Conservation (phyloP, 78 protist species). For the Mantamonas sphyraenae region DNA sequence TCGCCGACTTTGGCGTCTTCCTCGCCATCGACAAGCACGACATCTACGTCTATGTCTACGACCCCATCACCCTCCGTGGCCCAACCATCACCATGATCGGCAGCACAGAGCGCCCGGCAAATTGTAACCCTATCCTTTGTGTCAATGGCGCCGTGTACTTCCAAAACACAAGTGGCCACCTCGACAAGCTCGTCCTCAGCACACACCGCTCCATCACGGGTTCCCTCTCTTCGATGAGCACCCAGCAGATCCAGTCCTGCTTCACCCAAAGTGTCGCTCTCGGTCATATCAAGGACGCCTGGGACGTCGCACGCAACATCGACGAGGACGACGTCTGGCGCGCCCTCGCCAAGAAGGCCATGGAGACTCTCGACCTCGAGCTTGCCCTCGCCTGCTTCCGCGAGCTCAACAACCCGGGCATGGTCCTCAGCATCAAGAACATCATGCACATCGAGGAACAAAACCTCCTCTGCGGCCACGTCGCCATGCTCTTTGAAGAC, state of each 20-base stretch:
- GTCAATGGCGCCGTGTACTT: slow-evolving; percentile 2
- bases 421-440: slow-evolving; percentile 46
- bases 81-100: slow-evolving; percentile 4
- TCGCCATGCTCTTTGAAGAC: slow-evolving; percentile 35
- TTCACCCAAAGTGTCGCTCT: neutral
- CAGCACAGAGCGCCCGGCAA: neutral
- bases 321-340: slow-evolving; percentile 7
- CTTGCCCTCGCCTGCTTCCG: slow-evolving; percentile 44
- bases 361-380: slow-evolving; percentile 30
- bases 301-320: slow-evolving; percentile 9
- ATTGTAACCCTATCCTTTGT: neutral
- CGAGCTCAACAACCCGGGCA: slow-evolving; percentile 31
- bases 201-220: slow-evolving; percentile 1
- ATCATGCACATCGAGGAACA: slow-evolving; percentile 39
- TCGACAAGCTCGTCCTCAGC: neutral
- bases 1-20: slow-evolving; percentile 29
- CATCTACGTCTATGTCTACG: slow-evolving; percentile 26
- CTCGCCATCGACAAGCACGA: slow-evolving; percentile 3
- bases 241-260: too few relatives aligned
- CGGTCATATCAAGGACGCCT: slow-evolving; percentile 18
- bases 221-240: neutral
- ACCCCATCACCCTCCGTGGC: slow-evolving; percentile 24
- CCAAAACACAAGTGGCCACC: slow-evolving; percentile 1
- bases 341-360: slow-evolving; percentile 30
- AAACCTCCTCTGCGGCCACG: slow-evolving; percentile 49